Evolutionary conservation across 345 rosid genomes (phyloP), one percentile per base, ranked within the genome.

Genomic region (Cochlearia excelsa): DNA sequence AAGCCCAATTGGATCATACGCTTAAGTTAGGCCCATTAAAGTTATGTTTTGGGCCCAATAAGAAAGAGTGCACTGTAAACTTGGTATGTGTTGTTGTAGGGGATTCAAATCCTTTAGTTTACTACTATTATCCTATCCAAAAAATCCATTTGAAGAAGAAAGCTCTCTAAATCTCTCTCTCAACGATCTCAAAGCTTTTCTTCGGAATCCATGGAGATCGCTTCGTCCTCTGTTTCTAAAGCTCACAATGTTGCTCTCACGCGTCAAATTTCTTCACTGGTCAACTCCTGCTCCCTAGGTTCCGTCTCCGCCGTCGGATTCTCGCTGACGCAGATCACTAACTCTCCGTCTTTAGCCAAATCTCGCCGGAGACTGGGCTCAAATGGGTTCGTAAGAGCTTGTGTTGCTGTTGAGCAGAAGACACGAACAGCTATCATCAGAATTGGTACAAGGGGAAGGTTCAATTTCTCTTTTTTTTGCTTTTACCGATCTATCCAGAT

Each of bases 361-460:
- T 68, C 48, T 54, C 54, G 4, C 7, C 76, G 63, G 40, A 78
- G 68, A 4, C 79, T 31, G 5, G 41, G 65, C 54, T 59, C 70
- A 53, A 56, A 59, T 9, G 72, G 60, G 43, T 50, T 81, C 33
- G 58, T 63, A 0, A 81, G 73, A 63, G 94, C 98, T 61, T 88
- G 91, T 50, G 83, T 80, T 40, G 77, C 88, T 61, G 84, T 80
- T 57, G 88, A 83, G 67, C 81, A 77, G 79, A 79, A 86, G 59
- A 76, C 88, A 23, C 83, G 83, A 67, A 82, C 85, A 34, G 78
- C 89, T 31, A 74, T 83, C 31, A 67, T 92, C 49, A 76, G 89
- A 80, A 92, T 92, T 58, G 98, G 98, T 34, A 92, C 98, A 7
- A 72, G 98, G 64, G 98, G 98, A 79, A 92, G 98, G 98, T 92